Base-by-base conservation (phyloP, 257 asterid species). In the Solanum clarkiae region DNA sequence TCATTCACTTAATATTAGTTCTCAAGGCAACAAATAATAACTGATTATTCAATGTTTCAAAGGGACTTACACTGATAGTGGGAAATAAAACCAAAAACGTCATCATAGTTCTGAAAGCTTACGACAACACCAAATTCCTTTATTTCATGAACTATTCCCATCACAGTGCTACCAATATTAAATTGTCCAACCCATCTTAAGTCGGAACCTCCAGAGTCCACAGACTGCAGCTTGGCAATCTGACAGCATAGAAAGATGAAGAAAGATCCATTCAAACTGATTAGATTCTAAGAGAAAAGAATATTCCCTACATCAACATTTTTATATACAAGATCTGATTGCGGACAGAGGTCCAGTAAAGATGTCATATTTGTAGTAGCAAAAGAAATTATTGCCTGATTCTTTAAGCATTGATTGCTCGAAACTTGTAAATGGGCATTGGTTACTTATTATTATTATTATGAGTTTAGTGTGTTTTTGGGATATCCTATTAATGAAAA, bases 71-170 rank as follows among this genome's bases (percentile, higher is more conserved):
- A 88, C 49, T 97, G 99, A 87, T 93, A 81, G 66, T 90, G 98
- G 24, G 99, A 94, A 83, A 97, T 92, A 84, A 97, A 97, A 84
- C 99, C 99, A 88, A 85, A 92, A 70, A 97, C 87, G 71, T 94
- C 95, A 81, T 84, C 86, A 77, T 88, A 90, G 85, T 93, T 92
- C 81, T 91, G 90, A 88, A 95, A 97, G 90, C 91, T 93, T 87
- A 97, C 83, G 87, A 92, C 96, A 89, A 91, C 95, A 83, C 99
- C 98, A 87, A 88, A 92, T 87, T 94, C 94, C 90, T 97, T 92
- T 84, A 88, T 92, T 88, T 95, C 95, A 81, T 85, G 91, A 84
- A 96, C 98, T 89, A 86, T 89, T 79, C 98, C 99, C 88, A 95
- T 94, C 85, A 95, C 82, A 44, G 91, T 86, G 89, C 90, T 90